phyloP scores from a whole-genome alignment of 225 moss, liverwort and hornwort species.

The Polytrichum commune region DNA sequence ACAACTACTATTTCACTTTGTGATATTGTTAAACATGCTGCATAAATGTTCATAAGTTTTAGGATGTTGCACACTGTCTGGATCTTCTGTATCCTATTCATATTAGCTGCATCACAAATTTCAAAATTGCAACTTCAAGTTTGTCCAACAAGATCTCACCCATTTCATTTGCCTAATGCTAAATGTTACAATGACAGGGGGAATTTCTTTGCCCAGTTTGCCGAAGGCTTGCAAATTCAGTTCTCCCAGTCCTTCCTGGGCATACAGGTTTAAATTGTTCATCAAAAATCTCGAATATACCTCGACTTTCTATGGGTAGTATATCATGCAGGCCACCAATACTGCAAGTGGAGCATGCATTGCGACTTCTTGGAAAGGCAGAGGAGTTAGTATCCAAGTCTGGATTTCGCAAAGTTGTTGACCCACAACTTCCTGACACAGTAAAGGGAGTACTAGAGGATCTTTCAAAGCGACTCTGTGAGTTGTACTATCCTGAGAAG shows the following conservation, averaged over 20 bases:
- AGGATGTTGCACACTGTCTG: too few relatives aligned
- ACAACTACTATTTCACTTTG: too few relatives aligned
- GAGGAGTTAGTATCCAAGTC: constrained; percentile 73
- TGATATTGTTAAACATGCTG: too few relatives aligned
- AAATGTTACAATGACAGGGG: constrained; percentile 55
- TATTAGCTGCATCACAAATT: too few relatives aligned
- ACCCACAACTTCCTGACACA: constrained; percentile 76
- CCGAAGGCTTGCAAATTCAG: constrained; percentile 90
- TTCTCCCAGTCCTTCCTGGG: constrained; percentile 71
- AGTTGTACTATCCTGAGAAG: constrained; percentile 67
- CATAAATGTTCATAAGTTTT: too few relatives aligned
- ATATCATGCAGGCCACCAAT: constrained; percentile 26
- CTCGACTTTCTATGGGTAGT: constrained; percentile 29
- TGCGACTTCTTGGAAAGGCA: constrained; percentile 71
- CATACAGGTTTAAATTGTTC: constrained; percentile 40
- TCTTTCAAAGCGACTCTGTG: constrained; percentile 75
- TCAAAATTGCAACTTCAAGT: too few relatives aligned
- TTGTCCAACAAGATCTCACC: too few relatives aligned
- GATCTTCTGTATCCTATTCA: too few relatives aligned
- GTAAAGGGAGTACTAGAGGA: constrained; percentile 77
- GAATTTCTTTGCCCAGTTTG: constrained; percentile 97
- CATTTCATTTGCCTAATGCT: constrained; percentile 7
- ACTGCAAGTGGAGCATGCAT: constrained; percentile 62
- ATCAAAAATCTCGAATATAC: constrained; percentile 28
- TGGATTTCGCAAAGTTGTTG: constrained; percentile 76